Percentiles rank a stretch among this genome's conserved stretches.
phyloP scores from a whole-genome alignment of 768 basidiomycete species.

The Psilocybe subaeruginosa region DNA sequence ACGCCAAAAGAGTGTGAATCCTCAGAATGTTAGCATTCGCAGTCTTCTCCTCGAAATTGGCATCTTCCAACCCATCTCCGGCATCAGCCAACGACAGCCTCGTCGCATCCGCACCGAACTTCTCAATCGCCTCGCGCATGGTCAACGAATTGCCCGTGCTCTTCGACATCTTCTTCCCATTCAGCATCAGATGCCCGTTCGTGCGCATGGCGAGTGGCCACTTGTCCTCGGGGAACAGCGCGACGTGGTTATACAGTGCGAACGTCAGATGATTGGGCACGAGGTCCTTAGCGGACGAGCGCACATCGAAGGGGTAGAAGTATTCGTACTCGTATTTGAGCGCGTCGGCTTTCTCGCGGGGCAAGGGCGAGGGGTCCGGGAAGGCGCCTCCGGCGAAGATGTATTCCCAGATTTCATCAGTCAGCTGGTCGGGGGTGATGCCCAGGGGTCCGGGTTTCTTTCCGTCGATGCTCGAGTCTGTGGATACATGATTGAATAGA shows the following conservation, averaged over 20 bases:
- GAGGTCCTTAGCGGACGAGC: slow-evolving; percentile 97
- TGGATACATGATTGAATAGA: background rate
- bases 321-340: slow-evolving; percentile 93
- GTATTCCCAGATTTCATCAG: slow-evolving; percentile 98
- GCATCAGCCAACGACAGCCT: slow-evolving; percentile 93
- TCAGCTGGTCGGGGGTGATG: slow-evolving; percentile 90
- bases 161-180: slow-evolving; percentile 99
- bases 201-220: slow-evolving; percentile 93
- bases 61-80: slow-evolving; percentile 96
- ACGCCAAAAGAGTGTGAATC: slow-evolving; percentile 85
- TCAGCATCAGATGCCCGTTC: slow-evolving; percentile 96
- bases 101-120: slow-evolving; percentile 97
- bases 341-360: slow-evolving; percentile 77
- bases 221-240: slow-evolving; percentile 87
- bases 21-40: slow-evolving; percentile 97
- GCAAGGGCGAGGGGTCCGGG: slow-evolving; percentile 67
- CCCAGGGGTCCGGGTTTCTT: slow-evolving; percentile 79
- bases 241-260: slow-evolving; percentile 93
- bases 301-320: slow-evolving; percentile 98
- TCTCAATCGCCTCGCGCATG: slow-evolving; percentile 82
- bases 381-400: slow-evolving; percentile 79
- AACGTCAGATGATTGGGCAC: slow-evolving; percentile 96
- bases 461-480: slow-evolving; percentile 79
- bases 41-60: slow-evolving; percentile 98
- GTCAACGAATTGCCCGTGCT: slow-evolving; percentile 96